Conservation (phyloP, 495 filamentous ascomycete genomes). For the Elasticomyces elasticus region DNA sequence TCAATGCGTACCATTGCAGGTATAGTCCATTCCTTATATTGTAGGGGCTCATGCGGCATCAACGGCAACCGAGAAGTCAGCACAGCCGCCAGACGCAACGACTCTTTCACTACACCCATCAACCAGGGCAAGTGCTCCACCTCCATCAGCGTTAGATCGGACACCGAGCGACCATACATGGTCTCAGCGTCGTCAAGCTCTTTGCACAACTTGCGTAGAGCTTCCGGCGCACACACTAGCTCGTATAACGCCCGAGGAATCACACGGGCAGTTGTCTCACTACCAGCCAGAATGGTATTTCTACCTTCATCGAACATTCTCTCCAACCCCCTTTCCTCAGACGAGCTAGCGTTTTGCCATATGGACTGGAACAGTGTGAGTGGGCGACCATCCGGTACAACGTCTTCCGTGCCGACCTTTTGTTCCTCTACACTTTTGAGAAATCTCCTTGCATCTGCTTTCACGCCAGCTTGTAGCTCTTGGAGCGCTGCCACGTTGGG, state of each 20-base stretch:
- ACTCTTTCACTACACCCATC: slow-evolving; percentile 15
- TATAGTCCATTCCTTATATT: slow-evolving; percentile 17
- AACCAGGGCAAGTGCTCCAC: slow-evolving; percentile 35
- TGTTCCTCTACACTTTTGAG: neutral
- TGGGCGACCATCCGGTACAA: neutral
- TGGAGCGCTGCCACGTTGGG: neutral
- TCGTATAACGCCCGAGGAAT: slow-evolving; percentile 28
- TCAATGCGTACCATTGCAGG: slow-evolving; percentile 3
- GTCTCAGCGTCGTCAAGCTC: slow-evolving; percentile 4
- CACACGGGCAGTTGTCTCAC: slow-evolving; percentile 30
- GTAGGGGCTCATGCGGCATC: slow-evolving; percentile 16
- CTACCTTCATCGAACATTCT: slow-evolving; percentile 31
- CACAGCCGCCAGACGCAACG: slow-evolving; percentile 13
- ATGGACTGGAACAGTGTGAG: neutral
- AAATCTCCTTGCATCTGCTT: neutral
- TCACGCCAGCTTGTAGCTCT: neutral
- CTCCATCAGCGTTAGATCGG: slow-evolving; percentile 28
- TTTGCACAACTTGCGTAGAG: neutral
- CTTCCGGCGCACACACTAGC: slow-evolving; percentile 20
- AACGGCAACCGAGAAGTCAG: slow-evolving; percentile 10
- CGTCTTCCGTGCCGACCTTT: neutral
- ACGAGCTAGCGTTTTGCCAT: neutral
- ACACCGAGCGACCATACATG: slow-evolving; percentile 14
- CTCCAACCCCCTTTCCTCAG: slow-evolving; percentile 18
- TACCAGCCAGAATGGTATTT: slow-evolving; percentile 32